These are phyloP conservation scores for Pyrenula massariospora DNA, from an alignment of 495 filamentous ascomycete species.

Conservation along the genomic window DNA sequence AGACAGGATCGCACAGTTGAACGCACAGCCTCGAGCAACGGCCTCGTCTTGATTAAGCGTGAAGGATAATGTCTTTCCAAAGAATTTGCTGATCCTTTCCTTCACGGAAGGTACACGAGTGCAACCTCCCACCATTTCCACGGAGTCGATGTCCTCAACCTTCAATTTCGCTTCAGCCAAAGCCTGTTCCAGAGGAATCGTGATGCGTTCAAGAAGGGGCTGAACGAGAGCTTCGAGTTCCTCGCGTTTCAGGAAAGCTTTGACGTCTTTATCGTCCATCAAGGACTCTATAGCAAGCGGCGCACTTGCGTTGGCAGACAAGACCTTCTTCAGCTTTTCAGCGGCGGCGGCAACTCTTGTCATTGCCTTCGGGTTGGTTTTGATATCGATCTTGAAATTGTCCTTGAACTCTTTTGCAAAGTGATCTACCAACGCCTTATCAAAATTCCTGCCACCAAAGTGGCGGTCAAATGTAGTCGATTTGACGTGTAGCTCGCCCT, in stretches of 20 bases:
- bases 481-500: conserved; percentile 92
- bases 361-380: conserved; percentile 76
- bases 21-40: conserved; percentile 89
- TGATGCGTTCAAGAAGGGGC: conserved; percentile 68
- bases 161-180: conserved; percentile 83
- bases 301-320: conserved; percentile 87
- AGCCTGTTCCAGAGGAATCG: conserved; percentile 72
- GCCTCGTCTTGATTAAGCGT: conserved; percentile 98
- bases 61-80: conserved; percentile 85
- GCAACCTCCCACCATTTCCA: conserved; percentile 91
- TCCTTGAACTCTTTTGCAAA: conserved; percentile 90
- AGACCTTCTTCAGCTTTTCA: conserved; percentile 98
- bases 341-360: conserved; percentile 75
- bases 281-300: conserved; percentile 97
- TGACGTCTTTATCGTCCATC: conserved; percentile 95
- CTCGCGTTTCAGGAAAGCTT: conserved; percentile 79
- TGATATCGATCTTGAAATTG: conserved; percentile 85
- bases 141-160: conserved; percentile 80
- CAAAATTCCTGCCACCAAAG: conserved; percentile 96
- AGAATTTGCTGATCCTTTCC: conserved; percentile 79
- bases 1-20: conserved; percentile 95
- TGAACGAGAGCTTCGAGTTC: conserved; percentile 85
- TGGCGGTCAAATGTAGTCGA: conserved; percentile 89
- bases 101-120: conserved; percentile 93
- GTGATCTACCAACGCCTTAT: conserved; percentile 87